Base-by-base conservation (phyloP, 2,329 filamentous ascomycete species). In the Calycina herbarum region DNA sequence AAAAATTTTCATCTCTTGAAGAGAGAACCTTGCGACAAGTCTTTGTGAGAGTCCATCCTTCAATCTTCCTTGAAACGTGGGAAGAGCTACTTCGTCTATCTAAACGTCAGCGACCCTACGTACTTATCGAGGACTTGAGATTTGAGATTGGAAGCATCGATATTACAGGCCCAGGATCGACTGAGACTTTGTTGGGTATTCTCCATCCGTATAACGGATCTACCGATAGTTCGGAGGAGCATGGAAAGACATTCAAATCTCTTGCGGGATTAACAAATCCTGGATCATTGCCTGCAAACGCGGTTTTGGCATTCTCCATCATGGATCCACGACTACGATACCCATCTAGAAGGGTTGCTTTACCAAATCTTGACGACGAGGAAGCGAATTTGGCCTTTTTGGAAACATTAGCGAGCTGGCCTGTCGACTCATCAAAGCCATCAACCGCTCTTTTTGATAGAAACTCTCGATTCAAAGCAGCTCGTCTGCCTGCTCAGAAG, bases 321-420 rank as follows among this genome's bases (percentile, higher is more conserved):
- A 83, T 87, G 62, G 95, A 99, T 74, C 93, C 94, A 35, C 89
- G 94, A 8, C 83, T 98, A 17, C 83, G 85, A 65, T 90, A 93
- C 74, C 94, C 94, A 10, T 90, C 91, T 1, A 83, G 84, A 61
- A 84, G 82, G 54, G 75, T 85, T 29, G 75, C 79, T n/a, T 71
- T 77, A 40, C 76, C 81, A 10, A 71, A 73, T 10, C 67, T 76
- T 1, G 77, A 81, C 17, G 74, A 78, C 33, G 73, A 29, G 27
- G 27, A 78, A 27, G 67, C 75, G 4, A 72, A 69, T 48, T 71
- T 77, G 38, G 72, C 73, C 2, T 78, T 94, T 11, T 79, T 91
- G 5, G 80, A 89, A 59, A 77, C 83, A 2, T 81, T 95, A 27
- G 84, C 89, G 1, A 74, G 79, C 3, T 96, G 93, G 91, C 86